Evolutionary conservation across 148 eudicot genomes (phyloP), one percentile per base, ranked within the genome.

Genomic region (Heliamphora exappendiculata): DNA sequence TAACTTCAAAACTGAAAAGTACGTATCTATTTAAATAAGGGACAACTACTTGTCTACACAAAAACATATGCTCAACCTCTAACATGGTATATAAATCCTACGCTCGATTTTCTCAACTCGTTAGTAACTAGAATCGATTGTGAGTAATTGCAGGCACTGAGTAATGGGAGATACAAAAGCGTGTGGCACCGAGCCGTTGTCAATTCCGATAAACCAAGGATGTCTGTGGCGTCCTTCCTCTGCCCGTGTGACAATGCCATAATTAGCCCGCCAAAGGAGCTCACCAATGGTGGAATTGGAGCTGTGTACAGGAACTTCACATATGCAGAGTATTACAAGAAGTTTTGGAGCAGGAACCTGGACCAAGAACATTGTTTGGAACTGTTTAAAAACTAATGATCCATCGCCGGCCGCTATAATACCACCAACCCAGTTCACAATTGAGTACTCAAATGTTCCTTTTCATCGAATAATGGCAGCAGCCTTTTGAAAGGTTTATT

Each of bases 131-230:
- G 26, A 19, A 31, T 75, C 2, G 16, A 16, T 0, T 6, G 34
- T 33, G 68, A 20, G 9, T 28, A 7, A 37, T 63, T 83, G 55
- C 72, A 94, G 97, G 98, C 95, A 69, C 62, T 94, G 68, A 94
- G 95, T 75, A 92, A 94, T 59, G 89, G 95, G 53, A 81, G 82
- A 24, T 94, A 92, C 84, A 90, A 85, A 75, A 94, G 98, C 55
- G 94, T 89, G 47, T 90, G 95, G 93, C 98, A 94, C 67, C 84
- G 98, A 68, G 98, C 98, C 2, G 51, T 88, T 0, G 97, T 91
- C 64, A 94, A 91, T 53, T 50, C 92, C 0, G 82, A 85, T 4
- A 88, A 78, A 44, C 78, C 91, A 3, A 88, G 98, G 68, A 59
- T 94, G 76, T 94, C 98, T 0, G 73, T 94, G 2, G 98, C 98